Conservation (phyloP, 371 early-diverging fungal species). For the Syncephalastrum contaminatum region DNA sequence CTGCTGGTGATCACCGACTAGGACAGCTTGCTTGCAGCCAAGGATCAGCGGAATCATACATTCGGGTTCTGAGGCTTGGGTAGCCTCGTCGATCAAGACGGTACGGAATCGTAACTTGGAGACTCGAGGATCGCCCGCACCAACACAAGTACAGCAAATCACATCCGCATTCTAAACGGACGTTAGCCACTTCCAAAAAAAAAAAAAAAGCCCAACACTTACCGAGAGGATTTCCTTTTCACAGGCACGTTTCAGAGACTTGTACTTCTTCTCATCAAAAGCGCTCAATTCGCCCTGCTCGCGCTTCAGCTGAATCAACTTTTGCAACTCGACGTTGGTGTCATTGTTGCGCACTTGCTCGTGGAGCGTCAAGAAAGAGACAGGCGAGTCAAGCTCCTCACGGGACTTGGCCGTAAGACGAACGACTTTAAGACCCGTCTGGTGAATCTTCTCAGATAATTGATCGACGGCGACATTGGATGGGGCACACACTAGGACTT, state of each 20-base stretch:
- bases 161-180: conserved; percentile 85
- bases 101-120: conserved; percentile 86
- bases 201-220: conserved; percentile 2
- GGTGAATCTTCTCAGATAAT: conserved; percentile 94
- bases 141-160: conserved; percentile 97
- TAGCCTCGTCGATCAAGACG: conserved; percentile 98
- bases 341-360: conserved; percentile 94
- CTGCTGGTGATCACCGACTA: conserved; percentile 99
- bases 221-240: conserved; percentile 87
- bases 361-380: conserved; percentile 90
- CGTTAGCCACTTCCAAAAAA: too few species aligned
- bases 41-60: conserved; percentile 96
- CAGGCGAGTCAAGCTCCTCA: conserved; percentile 91
- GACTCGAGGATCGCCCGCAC: conserved; percentile 96
- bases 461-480: conserved; percentile 99
- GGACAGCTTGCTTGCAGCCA: conserved; percentile 93
- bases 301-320: conserved; percentile 83
- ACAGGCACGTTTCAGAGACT: conserved; percentile 72
- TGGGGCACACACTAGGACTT: conserved; percentile 98
- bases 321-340: conserved; percentile 89
- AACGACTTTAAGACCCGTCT: conserved; percentile 94
- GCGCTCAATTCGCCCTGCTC: conserved; percentile 89
- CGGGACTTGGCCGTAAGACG: conserved; percentile 93
- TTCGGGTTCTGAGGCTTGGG: conserved; percentile 98
- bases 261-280: conserved; percentile 84